Evolutionary conservation across 2,329 filamentous ascomycete genomes (phyloP).

Genomic region (Colletotrichum theobromicola): DNA sequence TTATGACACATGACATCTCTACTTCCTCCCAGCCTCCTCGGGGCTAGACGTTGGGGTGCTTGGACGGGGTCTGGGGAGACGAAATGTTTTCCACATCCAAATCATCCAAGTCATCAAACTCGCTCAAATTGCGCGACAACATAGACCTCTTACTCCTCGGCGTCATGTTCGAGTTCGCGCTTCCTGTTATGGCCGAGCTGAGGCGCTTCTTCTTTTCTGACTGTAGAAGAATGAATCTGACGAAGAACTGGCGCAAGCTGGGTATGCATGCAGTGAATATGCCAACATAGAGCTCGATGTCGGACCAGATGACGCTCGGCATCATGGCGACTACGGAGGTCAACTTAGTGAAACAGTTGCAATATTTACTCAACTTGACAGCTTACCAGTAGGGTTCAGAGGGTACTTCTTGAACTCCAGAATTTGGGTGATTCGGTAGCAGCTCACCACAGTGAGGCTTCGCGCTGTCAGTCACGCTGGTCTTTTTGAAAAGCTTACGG

Average conservation of each 20-base stretch:
- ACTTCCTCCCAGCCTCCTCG: too few relatives aligned
- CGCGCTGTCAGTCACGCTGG: not conserved
- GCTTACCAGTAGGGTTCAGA: conserved; percentile 9
- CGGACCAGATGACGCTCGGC: not conserved
- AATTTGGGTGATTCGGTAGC: not conserved
- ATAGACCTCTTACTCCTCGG: not conserved
- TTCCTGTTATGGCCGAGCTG: not conserved
- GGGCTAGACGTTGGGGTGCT: not conserved
- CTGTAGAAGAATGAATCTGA: not conserved
- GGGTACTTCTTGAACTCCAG: not conserved
- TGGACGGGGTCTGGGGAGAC: not conserved
- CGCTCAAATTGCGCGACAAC: not conserved
- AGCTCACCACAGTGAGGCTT: conserved; percentile 1
- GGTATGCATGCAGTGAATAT: conserved; percentile 15
- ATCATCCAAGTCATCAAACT: not conserved
- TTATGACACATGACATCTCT: too few relatives aligned
- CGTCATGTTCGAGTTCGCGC: not conserved
- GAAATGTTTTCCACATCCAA: not conserved
- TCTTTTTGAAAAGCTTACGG: not conserved
- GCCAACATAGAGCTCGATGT: conserved; percentile 2
- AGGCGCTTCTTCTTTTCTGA: conserved; percentile 11
- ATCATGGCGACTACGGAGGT: not conserved
- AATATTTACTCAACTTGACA: not conserved
- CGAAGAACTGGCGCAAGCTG: conserved; percentile 14
- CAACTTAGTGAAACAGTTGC: not conserved